Evolutionary conservation across 306 rosid species (phyloP), one percentile per base, ranked within the genome.

Genomic region (Malus orientalis): DNA sequence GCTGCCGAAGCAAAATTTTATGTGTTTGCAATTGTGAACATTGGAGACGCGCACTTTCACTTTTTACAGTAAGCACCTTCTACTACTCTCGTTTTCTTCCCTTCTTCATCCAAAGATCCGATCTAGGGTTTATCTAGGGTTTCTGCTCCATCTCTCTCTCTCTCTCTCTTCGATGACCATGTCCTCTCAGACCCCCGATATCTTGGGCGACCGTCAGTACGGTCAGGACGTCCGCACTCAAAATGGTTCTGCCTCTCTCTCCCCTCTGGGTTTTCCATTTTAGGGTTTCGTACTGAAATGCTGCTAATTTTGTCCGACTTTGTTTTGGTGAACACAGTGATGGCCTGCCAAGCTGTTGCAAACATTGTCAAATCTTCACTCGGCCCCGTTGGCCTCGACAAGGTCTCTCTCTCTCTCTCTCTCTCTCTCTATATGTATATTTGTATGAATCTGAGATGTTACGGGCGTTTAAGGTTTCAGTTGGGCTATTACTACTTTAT

Each of bases 361-460:
- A 96, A 96, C 85, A 89, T 96, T 27, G 99, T 96, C 47, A 96
- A 96, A 84, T 81, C 96, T 67, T 96, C 98, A 2, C 84, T 96
- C 42, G 99, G 99, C 65, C 98, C 99, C 12, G 99, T 96, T 71
- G 99, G 99, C 64, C 99, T 96, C 29, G 99, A 96, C 85, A 96
- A 96, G 97, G 99, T 92, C 66, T 55, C 23, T 5, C 42, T 32
- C 29, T 25, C 55, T 49, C 23, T 55, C n/a, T 10, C 25, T 40
- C 30, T 51, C 42, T 51, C 11, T 78, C 44, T 8, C 9, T 42
- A 5, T 27, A 27, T 33, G 1, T 1, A 49, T 18, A 16, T 19
- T n/a, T 27, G 29, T 70, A 57, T 19, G 32, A 25, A 15, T n/a
- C 11, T 29, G 61, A 49, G 18, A 70, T 70, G 64, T 16, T 7